Conservation (phyloP, 176 grass and related monocot species). For the Avena atlantica region DNA sequence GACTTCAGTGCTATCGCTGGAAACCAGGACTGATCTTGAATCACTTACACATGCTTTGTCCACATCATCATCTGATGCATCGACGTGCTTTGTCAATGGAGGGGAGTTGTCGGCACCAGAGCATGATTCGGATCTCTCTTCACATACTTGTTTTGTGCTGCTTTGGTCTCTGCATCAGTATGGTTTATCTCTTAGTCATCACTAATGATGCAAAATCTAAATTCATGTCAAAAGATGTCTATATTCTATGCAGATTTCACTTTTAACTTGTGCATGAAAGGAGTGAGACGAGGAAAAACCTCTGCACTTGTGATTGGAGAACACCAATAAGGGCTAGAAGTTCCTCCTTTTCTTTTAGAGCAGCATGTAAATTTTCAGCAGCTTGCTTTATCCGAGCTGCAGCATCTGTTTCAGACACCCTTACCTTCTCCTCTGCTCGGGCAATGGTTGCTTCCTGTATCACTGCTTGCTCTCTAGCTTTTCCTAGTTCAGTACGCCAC, state of each 20-base stretch:
- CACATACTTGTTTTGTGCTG: constrained; percentile 62
- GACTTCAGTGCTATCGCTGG: constrained; percentile 53
- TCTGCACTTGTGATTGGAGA: constrained; percentile 91
- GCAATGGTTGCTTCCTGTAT: constrained; percentile 89
- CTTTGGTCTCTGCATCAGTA: constrained; percentile 65
- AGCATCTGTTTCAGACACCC: constrained; percentile 67
- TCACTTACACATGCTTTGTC: constrained; percentile 92
- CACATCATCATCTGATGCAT: constrained; percentile 82
- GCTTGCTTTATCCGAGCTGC: constrained; percentile 71
- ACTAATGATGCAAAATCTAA: not conserved
- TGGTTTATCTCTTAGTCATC: constrained; percentile 16
- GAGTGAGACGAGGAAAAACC: constrained; percentile 49
- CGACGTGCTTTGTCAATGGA: constrained; percentile 85
- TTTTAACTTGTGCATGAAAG: not conserved
- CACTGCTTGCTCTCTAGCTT: constrained; percentile 88
- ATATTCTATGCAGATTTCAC: constrained; percentile 19
- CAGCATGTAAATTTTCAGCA: constrained; percentile 59
- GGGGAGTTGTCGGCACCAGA: constrained; percentile 58
- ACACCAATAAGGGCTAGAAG: constrained; percentile 68
- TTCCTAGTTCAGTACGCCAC: constrained; percentile 95
- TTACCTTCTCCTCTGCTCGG: constrained; percentile 83
- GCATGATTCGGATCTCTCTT: constrained; percentile 78
- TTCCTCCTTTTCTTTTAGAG: constrained; percentile 77
- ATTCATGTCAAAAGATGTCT: not conserved
- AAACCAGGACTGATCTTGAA: constrained; percentile 64